Base-by-base conservation (phyloP, 805 yeast species). In the Komagataella populi region DNA sequence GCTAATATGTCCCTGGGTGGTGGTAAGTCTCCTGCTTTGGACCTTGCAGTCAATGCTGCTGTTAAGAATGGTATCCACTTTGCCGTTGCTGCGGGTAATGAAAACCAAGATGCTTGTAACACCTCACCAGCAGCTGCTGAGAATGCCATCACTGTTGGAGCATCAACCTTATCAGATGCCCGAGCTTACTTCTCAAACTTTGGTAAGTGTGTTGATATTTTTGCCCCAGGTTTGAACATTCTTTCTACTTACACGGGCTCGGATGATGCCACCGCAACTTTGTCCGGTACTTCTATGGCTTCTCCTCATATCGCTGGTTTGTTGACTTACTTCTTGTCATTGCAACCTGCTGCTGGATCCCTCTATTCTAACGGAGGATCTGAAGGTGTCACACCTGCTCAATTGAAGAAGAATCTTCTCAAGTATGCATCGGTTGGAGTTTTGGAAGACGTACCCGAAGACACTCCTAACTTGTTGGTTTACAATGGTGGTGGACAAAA, bases 281-380 rank as follows among this genome's bases (percentile, higher is more conserved):
- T 86, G 65, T 85, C 96, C 44, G 99, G 99, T 70, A 91, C 97
- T 8, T 91, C 98, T 14, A 91, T 91, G 99, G 96, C 98, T 20
- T 85, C 97, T 44, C 98, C 99, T 48, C 96, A 89, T 63, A 90
- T 90, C 59, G 83, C 89, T 54, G 99, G 99, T 59, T 75, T 91
- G 66, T 80, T 89, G 62, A 78, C 96, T 6, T 91, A 91, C 76
- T 91, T 80, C 71, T 72, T 90, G 64, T 84, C 96, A 6, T 77
- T 89, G 67, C 87, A 85, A 70, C 95, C 96, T 57, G 84, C 77
- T 47, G 66, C 80, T 12, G 78, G 74, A 49, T 82, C 89, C 50
- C 80, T 78, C 63, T 85, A 76, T 63, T 73, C 77, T 56, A 67
- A 71, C 52, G 47, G 47, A 22, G 47, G 30, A 22, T 73, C 81